Conservation (phyloP, 179 eudicot genomes). For the Amaranthus tricolor region DNA sequence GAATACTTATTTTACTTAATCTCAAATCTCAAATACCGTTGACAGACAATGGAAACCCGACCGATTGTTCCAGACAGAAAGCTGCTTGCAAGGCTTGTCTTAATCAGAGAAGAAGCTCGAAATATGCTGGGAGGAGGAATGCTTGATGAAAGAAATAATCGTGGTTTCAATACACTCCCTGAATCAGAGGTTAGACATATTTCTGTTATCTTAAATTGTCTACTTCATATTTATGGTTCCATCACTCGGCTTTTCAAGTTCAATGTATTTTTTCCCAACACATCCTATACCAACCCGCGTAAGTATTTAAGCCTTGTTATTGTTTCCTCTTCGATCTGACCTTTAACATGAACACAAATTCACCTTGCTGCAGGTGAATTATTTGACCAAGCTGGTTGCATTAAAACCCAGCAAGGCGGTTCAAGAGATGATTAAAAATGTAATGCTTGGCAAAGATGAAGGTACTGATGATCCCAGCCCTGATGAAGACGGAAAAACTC, state of each 20-base stretch:
- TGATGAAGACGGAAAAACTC: conserved; percentile 36
- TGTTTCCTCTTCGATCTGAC: background rate
- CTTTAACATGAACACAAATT: conserved; percentile 11
- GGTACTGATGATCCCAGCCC: conserved; percentile 57
- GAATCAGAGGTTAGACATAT: conserved; percentile 67
- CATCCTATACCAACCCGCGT: background rate
- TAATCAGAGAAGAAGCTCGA: conserved; percentile 97
- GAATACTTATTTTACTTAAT: conserved; percentile 2
- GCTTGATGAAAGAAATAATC: conserved; percentile 91
- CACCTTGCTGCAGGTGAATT: conserved; percentile 64
- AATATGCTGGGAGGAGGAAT: conserved; percentile 99
- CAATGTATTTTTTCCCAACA: background rate
- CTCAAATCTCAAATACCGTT: background rate
- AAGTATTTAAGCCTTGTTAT: background rate
- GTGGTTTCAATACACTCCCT: conserved; percentile 86
- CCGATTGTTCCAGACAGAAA: conserved; percentile 84
- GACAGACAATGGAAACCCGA: conserved; percentile 91
- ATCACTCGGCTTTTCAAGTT: background rate
- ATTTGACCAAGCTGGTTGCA: conserved; percentile 82
- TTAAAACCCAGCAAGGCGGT: conserved; percentile 80
- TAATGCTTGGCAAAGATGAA: conserved; percentile 91
- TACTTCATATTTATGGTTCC: background rate
- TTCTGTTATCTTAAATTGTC: conserved; percentile 14
- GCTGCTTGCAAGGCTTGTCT: conserved; percentile 95
- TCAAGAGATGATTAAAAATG: conserved; percentile 80